Evolutionary conservation across 495 filamentous ascomycete genomes (phyloP).

Genomic region (Bryoglossum gracile): DNA sequence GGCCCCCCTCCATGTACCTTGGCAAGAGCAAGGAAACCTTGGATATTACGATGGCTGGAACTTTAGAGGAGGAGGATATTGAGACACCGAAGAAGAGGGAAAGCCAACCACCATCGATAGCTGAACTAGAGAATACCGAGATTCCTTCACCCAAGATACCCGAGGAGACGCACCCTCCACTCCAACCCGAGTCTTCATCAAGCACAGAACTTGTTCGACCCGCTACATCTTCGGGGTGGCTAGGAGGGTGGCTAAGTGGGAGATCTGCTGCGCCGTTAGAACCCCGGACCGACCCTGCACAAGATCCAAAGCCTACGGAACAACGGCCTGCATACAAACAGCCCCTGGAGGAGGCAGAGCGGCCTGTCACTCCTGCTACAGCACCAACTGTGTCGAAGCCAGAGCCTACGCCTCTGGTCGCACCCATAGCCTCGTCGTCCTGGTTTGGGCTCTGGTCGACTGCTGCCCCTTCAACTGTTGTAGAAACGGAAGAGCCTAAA

Average conservation of each 20-base stretch:
- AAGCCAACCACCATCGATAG: not conserved
- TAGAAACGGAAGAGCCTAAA: slow-evolving; percentile 4
- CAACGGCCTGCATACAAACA: not conserved
- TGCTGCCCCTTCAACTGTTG: slow-evolving; percentile 10
- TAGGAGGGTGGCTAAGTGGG: slow-evolving; percentile 48
- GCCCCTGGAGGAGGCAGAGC: not conserved
- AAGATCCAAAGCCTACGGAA: slow-evolving; percentile 2
- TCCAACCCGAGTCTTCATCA: slow-evolving; percentile 9
- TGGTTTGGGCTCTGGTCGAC: slow-evolving; percentile 49
- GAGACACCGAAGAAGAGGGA: not conserved
- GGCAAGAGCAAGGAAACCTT: slow-evolving; percentile 31
- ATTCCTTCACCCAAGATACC: not conserved
- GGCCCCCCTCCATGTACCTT: slow-evolving; percentile 38
- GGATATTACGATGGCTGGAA: slow-evolving; percentile 23
- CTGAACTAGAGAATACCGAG: not conserved
- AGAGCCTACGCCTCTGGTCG: too few relatives aligned
- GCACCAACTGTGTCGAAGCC: too few relatives aligned
- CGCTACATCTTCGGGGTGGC: slow-evolving; percentile 42
- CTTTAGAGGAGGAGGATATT: slow-evolving; percentile 9
- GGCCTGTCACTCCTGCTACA: not conserved
- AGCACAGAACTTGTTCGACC: slow-evolving; percentile 26
- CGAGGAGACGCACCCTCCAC: not conserved
- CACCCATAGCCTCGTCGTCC: slow-evolving; percentile 28
- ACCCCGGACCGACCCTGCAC: slow-evolving; percentile 16
- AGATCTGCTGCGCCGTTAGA: slow-evolving; percentile 22